Evolutionary conservation across 345 rosid genomes (phyloP), one percentile per base, ranked within the genome.

Genomic region (Geranium rotundifolium): DNA sequence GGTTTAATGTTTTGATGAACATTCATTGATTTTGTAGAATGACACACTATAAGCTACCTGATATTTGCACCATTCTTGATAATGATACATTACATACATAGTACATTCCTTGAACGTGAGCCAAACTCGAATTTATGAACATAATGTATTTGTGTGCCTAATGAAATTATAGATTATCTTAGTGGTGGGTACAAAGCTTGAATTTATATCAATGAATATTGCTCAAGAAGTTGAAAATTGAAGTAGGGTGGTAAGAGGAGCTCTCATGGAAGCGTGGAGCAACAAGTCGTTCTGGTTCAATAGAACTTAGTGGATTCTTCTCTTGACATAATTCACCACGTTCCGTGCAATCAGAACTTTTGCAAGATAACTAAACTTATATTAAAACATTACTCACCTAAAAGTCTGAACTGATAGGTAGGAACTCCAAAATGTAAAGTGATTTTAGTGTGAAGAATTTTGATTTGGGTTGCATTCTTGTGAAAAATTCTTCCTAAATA

Each of bases 81-180:
- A 70, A 69, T 80, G 49, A 15, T 29, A n/a, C n/a, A n/a, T n/a
- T n/a, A n/a, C n/a, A n/a, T n/a, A n/a, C n/a, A n/a, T n/a, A n/a
- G n/a, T n/a, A n/a, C n/a, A n/a, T n/a, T n/a, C n/a, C n/a, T n/a
- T n/a, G n/a, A n/a, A n/a, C n/a, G n/a, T n/a, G n/a, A n/a, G n/a
- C n/a, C n/a, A n/a, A n/a, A n/a, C n/a, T n/a, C n/a, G n/a, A n/a
- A n/a, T n/a, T n/a, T n/a, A n/a, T n/a, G n/a, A n/a, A n/a, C n/a
- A n/a, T n/a, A n/a, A n/a, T n/a, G n/a, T n/a, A n/a, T n/a, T n/a
- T n/a, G n/a, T n/a, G n/a, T n/a, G n/a, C n/a, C n/a, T n/a, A n/a
- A n/a, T n/a, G n/a, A n/a, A n/a, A n/a, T n/a, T n/a, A n/a, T 74
- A 83, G 88, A 81, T 84, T 67, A 77, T 84, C 16, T 69, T 84